Percentiles rank a stretch among this genome's conserved stretches.
Evolutionary conservation across 331 rosid genomes (phyloP).

Genomic region (Pyracantha coccinea): DNA sequence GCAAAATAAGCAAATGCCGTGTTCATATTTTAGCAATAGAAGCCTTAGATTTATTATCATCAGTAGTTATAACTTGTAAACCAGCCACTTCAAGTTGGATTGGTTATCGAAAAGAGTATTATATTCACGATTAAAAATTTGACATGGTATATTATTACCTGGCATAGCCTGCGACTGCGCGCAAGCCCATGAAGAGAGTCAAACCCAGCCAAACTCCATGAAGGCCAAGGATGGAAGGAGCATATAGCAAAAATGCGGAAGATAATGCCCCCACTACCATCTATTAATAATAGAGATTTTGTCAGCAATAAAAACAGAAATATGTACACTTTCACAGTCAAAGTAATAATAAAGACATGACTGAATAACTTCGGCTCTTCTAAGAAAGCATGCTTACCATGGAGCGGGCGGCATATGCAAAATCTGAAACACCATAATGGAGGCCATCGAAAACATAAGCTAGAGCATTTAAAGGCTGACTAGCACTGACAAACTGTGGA

Average conservation of each 20-base stretch:
- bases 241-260: constrained; percentile 60
- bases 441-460: constrained; percentile 92
- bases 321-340: constrained; percentile 1
- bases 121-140: background rate
- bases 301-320: constrained; percentile 1
- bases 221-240: constrained; percentile 53
- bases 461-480: constrained; percentile 86
- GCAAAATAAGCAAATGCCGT: background rate
- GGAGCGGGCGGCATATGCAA: constrained; percentile 74
- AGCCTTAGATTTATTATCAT: background rate
- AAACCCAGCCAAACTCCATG: constrained; percentile 82
- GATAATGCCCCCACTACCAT: constrained; percentile 68
- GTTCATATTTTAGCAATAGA: background rate
- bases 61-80: background rate
- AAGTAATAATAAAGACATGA: background rate
- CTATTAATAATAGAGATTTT: constrained; percentile 23
- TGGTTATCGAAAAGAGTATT: background rate
- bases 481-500: constrained; percentile 76
- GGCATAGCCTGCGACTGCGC: constrained; percentile 56
- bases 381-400: constrained; percentile 51
- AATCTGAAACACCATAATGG: constrained; percentile 90
- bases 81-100: background rate
- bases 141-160: constrained; percentile 36
- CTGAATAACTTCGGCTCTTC: constrained; percentile 3
- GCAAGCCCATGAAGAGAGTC: constrained; percentile 80